Evolutionary conservation across 2,329 filamentous ascomycete species (phyloP).

Genomic region (Ceratocystis diversiconidia): DNA sequence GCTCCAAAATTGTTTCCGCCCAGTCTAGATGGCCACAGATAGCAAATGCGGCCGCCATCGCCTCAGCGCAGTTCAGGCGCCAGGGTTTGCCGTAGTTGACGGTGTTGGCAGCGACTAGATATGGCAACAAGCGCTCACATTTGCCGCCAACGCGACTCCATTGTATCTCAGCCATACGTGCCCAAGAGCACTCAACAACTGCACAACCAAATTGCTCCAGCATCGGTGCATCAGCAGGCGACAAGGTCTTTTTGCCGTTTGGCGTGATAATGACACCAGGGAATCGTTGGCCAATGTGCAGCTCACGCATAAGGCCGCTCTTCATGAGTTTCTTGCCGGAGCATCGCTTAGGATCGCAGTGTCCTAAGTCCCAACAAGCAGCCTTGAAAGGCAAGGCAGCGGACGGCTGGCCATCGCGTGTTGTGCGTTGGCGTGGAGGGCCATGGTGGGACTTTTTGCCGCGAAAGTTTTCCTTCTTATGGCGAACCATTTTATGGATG

Average conservation of each 20-base stretch:
- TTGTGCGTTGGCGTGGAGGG: slow-evolving; percentile 41
- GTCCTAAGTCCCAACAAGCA: slow-evolving; percentile 93
- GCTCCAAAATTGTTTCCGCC: slow-evolving; percentile 68
- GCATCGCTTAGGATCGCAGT: slow-evolving; percentile 94
- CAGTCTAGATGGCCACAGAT: slow-evolving; percentile 88
- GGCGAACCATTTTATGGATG: slow-evolving; percentile 58
- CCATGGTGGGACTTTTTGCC: slow-evolving; percentile 56
- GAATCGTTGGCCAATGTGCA: slow-evolving; percentile 83
- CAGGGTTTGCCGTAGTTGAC: slow-evolving; percentile 97
- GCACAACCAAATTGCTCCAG: slow-evolving; percentile 84
- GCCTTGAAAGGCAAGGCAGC: slow-evolving; percentile 58
- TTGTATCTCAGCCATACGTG: slow-evolving; percentile 76
- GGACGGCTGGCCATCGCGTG: slow-evolving; percentile 29
- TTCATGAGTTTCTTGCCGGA: slow-evolving; percentile 91
- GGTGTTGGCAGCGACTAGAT: slow-evolving; percentile 88
- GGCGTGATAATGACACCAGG: slow-evolving; percentile 87
- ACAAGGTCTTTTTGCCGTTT: slow-evolving; percentile 76
- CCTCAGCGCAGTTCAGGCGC: slow-evolving; percentile 91
- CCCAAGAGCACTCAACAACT: slow-evolving; percentile 96
- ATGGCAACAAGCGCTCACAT: slow-evolving; percentile 80
- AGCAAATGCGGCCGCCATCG: slow-evolving; percentile 77
- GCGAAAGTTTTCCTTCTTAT: slow-evolving; percentile 80
- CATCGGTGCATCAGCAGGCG: slow-evolving; percentile 65
- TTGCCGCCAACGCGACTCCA: slow-evolving; percentile 86
- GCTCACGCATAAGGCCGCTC: slow-evolving; percentile 81